These are phyloP conservation scores for Musa balbisiana DNA, from an alignment of 202 grass and related monocot genomes.

Conservation along the genomic window DNA sequence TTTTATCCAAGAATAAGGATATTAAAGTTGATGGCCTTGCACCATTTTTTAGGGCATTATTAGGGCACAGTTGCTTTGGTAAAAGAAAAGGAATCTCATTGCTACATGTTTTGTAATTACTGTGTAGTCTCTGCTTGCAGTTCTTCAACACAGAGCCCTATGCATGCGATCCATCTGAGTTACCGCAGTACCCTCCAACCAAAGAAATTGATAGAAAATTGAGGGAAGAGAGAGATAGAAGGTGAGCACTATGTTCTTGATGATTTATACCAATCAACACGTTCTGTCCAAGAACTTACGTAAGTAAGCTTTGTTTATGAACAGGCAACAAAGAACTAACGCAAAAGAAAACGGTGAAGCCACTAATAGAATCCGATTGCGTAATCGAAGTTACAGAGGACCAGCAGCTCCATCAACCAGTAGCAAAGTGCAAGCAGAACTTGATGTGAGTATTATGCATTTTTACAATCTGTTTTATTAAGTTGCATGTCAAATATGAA, in stretches of 20 bases:
- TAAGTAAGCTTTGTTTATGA: slow-evolving; percentile 10
- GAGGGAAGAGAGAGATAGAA: slow-evolving; percentile 57
- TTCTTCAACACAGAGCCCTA: slow-evolving; percentile 92
- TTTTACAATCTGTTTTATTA: too few species aligned
- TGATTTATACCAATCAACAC: slow-evolving; percentile 1
- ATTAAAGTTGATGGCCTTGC: neutral
- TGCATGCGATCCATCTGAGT: slow-evolving; percentile 84
- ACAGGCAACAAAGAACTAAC: slow-evolving; percentile 51
- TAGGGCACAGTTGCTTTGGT: neutral
- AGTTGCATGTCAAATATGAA: too few species aligned
- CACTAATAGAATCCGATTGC: slow-evolving; percentile 35
- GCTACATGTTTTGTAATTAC: neutral
- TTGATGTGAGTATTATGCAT: slow-evolving; percentile 31
- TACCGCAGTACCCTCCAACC: slow-evolving; percentile 68
- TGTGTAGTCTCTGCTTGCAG: slow-evolving; percentile 28
- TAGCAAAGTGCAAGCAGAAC: slow-evolving; percentile 31
- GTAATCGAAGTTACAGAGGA: slow-evolving; percentile 46
- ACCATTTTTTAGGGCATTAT: neutral
- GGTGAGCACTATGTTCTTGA: slow-evolving; percentile 27
- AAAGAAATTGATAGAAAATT: slow-evolving; percentile 89
- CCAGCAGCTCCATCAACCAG: slow-evolving; percentile 56
- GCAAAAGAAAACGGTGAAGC: slow-evolving; percentile 44
- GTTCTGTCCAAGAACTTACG: neutral
- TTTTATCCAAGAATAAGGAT: neutral
- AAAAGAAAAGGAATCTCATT: neutral